Conservation (phyloP, 2,329 filamentous ascomycete species). For the Curvularia eragrostidis region DNA sequence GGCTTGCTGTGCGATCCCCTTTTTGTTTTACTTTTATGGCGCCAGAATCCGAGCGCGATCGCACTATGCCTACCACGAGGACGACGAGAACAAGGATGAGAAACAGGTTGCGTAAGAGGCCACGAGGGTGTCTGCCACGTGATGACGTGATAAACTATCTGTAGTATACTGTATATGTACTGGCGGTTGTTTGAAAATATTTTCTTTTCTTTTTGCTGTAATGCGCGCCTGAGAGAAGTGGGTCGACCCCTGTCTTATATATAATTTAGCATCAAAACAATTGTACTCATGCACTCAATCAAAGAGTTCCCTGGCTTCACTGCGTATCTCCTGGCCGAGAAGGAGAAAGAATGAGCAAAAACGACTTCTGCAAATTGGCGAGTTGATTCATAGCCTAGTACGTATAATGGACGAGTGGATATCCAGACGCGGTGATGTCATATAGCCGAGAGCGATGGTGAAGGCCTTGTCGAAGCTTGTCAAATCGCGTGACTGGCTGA, state of each 20-base stretch:
- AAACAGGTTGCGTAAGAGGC: slow-evolving; percentile 28
- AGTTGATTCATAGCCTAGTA: neutral
- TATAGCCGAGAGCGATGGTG: slow-evolving; percentile 1
- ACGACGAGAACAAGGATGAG: slow-evolving; percentile 55
- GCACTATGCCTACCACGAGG: slow-evolving; percentile 73
- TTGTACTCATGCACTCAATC: neutral
- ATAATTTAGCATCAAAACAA: neutral
- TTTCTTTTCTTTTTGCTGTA: slow-evolving; percentile 11
- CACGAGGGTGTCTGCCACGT: slow-evolving; percentile 6
- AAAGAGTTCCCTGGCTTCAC: neutral
- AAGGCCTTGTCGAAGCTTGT: neutral
- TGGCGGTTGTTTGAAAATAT: neutral
- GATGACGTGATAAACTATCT: neutral
- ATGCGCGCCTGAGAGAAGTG: no score
- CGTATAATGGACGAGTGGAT: neutral
- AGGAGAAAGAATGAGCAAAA: neutral
- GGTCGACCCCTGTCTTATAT: no score
- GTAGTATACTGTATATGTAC: neutral
- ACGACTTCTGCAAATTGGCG: neutral
- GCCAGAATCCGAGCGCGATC: slow-evolving; percentile 71
- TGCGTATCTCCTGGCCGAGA: neutral
- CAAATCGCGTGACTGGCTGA: slow-evolving; percentile 22
- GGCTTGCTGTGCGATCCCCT: slow-evolving; percentile 82
- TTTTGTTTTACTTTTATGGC: slow-evolving; percentile 80
- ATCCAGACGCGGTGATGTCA: slow-evolving; percentile 8